phyloP scores from a whole-genome alignment of 768 basidiomycete species.

The Boletus rubescentipes region DNA sequence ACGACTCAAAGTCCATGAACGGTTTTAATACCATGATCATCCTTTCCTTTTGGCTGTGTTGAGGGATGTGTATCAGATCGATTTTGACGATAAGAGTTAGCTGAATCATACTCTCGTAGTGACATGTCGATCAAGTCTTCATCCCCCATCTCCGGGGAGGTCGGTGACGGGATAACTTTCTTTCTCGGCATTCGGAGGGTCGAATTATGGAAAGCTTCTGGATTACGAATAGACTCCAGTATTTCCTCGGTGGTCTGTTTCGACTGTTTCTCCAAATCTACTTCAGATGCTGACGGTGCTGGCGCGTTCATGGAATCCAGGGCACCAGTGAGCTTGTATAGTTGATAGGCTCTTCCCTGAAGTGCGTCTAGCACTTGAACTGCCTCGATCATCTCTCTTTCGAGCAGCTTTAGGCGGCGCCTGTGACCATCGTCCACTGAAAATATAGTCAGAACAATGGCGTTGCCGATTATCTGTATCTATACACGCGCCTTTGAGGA shows the following conservation, averaged over 20 bases:
- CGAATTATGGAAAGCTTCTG: neutral
- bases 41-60: slow-evolving; percentile 5
- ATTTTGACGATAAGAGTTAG: neutral
- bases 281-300: neutral
- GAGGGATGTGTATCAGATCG: neutral
- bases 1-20: slow-evolving; percentile 3
- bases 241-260: neutral
- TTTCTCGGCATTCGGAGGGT: neutral
- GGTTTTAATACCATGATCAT: neutral
- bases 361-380: slow-evolving; percentile 20
- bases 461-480: neutral
- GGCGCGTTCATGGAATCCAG: neutral
- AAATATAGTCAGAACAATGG: neutral
- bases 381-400: slow-evolving; percentile 29
- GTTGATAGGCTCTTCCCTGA: slow-evolving; percentile 14
- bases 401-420: slow-evolving; percentile 29
- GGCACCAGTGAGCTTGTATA: slow-evolving; percentile 7
- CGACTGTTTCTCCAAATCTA: neutral
- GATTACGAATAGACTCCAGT: neutral
- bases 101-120: slow-evolving; percentile 8
- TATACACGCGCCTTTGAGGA: slow-evolving; percentile 30
- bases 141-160: neutral
- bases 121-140: slow-evolving; percentile 20
- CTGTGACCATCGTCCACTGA: slow-evolving; percentile 33
- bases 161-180: neutral